Percentiles rank a stretch among this genome's conserved stretches.
phyloP scores from a whole-genome alignment of 176 grass and related monocot genomes.

The Leersia perrieri region DNA sequence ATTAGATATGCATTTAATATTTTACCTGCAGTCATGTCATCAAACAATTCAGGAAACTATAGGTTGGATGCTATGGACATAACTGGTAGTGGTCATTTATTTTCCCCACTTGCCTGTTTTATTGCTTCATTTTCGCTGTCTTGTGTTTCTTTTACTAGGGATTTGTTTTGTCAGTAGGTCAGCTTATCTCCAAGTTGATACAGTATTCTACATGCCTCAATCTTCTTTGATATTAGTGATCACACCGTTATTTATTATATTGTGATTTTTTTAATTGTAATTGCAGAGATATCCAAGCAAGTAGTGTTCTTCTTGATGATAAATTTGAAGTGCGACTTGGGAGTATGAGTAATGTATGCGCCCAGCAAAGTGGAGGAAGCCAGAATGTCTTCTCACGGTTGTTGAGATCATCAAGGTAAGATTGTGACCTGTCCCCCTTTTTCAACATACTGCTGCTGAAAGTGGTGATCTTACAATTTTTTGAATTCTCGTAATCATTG shows the following conservation, averaged over 20 bases:
- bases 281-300: slow-evolving; percentile 97
- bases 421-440: slow-evolving; percentile 11
- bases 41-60: slow-evolving; percentile 21
- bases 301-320: slow-evolving; percentile 92
- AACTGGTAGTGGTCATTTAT: slow-evolving; percentile 13
- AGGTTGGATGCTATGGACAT: slow-evolving; percentile 4
- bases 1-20: slow-evolving; percentile 15
- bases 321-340: slow-evolving; percentile 92
- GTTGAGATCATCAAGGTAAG: slow-evolving; percentile 89
- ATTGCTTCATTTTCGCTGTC: slow-evolving; percentile 16
- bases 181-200: slow-evolving; percentile 10
- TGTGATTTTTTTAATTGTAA: slow-evolving; percentile 17
- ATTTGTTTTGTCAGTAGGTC: slow-evolving; percentile 9
- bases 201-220: slow-evolving; percentile 11
- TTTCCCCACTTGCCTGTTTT: neutral
- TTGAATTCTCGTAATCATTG: neutral
- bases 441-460: neutral
- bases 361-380: slow-evolving; percentile 80
- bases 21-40: slow-evolving; percentile 18
- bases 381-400: slow-evolving; percentile 77
- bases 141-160: slow-evolving; percentile 25
- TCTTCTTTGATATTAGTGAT: slow-evolving; percentile 19
- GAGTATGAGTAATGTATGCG: slow-evolving; percentile 82
- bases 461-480: neutral
- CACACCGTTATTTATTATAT: slow-evolving; percentile 4